Conservation (phyloP, 495 filamentous ascomycete genomes). For the Astrothelium subdiscretum region DNA sequence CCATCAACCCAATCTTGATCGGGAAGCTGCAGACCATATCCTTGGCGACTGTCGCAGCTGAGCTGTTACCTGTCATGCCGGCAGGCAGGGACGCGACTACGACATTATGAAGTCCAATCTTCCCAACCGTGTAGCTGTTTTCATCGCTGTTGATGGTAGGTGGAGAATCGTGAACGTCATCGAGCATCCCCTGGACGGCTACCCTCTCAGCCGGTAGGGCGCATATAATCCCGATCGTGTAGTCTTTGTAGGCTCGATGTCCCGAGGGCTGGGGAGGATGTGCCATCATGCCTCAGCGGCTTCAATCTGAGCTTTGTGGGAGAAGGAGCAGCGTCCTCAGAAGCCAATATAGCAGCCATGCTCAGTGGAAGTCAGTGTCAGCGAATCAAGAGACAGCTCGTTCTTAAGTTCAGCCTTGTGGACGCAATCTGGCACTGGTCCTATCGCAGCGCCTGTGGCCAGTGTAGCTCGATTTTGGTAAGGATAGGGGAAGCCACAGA, state of each 20-base stretch:
- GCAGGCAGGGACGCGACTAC: slow-evolving; percentile 36
- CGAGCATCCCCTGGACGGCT: slow-evolving; percentile 37
- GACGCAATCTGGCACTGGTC: too few species aligned
- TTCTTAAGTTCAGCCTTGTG: not conserved
- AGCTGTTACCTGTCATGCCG: slow-evolving; percentile 20
- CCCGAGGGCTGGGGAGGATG: not conserved
- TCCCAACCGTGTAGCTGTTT: slow-evolving; percentile 29
- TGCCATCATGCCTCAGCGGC: not conserved
- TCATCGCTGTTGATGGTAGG: slow-evolving; percentile 14
- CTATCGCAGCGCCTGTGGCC: not conserved
- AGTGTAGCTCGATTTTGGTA: not conserved
- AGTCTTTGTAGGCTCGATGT: slow-evolving; percentile 12
- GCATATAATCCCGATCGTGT: slow-evolving; percentile 42
- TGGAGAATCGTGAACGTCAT: slow-evolving; percentile 32
- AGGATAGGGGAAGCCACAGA: not conserved
- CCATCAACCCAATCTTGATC: slow-evolving; percentile 30
- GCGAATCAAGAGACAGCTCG: not conserved
- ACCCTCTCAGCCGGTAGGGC: slow-evolving; percentile 32
- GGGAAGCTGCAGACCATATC: slow-evolving; percentile 28
- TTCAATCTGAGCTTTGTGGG: not conserved
- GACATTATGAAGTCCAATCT: slow-evolving; percentile 31
- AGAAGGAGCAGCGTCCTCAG: not conserved
- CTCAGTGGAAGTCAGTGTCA: not conserved
- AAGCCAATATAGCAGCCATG: not conserved
- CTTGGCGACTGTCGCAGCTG: slow-evolving; percentile 23